Percentiles rank a stretch among this genome's conserved stretches.
Conservation (phyloP, 495 filamentous ascomycete genomes). For the Penicillium argentinense region DNA sequence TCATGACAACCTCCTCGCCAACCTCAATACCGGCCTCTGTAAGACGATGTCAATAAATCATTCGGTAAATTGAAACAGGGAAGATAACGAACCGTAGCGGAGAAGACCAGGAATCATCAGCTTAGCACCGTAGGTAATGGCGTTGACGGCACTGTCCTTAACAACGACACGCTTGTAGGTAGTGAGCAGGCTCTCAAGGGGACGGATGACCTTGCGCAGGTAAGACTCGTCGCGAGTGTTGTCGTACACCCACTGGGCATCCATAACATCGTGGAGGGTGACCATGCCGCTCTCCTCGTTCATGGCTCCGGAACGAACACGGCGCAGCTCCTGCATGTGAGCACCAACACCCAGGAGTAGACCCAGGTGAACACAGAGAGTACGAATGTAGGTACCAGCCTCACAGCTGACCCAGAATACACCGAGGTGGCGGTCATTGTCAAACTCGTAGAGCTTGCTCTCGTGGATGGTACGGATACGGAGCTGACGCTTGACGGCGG, state of each 20-base stretch:
- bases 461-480: conserved; percentile 96
- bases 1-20: conserved; percentile 90
- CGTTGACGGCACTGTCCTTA: conserved; percentile 94
- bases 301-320: conserved; percentile 94
- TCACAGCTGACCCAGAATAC: conserved; percentile 99
- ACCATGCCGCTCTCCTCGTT: conserved; percentile 83
- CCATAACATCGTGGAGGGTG: conserved; percentile 91
- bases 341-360: conserved; percentile 90
- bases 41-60: background rate
- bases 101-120: conserved; percentile 95
- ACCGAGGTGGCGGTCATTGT: conserved; percentile 95
- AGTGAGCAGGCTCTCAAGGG: conserved; percentile 85
- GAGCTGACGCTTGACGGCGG: conserved; percentile 96
- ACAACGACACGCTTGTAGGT: conserved; percentile 95
- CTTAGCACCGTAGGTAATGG: conserved; percentile 97
- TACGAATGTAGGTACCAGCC: conserved; percentile 97
- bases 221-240: conserved; percentile 87
- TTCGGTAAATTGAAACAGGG: background rate
- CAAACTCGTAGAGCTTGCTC: conserved; percentile 92
- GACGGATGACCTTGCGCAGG: conserved; percentile 82
- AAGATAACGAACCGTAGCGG: conserved; percentile 65
- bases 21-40: conserved; percentile 82
- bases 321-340: conserved; percentile 97
- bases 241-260: conserved; percentile 91
- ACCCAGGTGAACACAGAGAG: conserved; percentile 93